phyloP scores from a whole-genome alignment of 2,329 filamentous ascomycete genomes.

The Ophiognomonia clavigignenti-juglandacearum region DNA sequence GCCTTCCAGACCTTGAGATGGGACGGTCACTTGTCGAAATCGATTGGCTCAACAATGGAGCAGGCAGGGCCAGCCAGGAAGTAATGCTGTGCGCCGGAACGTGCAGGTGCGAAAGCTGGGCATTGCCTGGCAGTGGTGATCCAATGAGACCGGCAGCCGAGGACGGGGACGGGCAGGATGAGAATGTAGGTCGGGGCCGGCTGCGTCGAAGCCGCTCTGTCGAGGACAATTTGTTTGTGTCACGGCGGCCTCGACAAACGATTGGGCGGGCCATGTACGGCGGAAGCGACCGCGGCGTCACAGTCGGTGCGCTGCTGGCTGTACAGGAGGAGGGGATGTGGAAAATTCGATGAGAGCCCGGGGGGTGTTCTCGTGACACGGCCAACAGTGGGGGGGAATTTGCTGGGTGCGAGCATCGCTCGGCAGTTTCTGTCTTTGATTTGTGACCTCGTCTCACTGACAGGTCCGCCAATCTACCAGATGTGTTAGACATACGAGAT shows the following conservation, averaged over 20 bases:
- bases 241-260: slow-evolving; percentile 1
- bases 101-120: slow-evolving; percentile 7
- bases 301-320: background rate
- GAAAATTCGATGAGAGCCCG: background rate
- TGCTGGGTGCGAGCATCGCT: background rate
- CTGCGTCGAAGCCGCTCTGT: slow-evolving; percentile 4
- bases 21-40: slow-evolving; percentile 23
- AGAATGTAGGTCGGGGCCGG: background rate
- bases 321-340: background rate
- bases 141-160: slow-evolving; percentile 8
- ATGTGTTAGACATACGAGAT: slow-evolving; percentile 13
- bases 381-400: background rate
- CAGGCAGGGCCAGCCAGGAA: slow-evolving; percentile 10
- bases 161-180: slow-evolving; percentile 8
- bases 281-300: slow-evolving; percentile 11
- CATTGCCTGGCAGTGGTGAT: background rate
- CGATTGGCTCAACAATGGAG: slow-evolving; percentile 21
- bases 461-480: background rate
- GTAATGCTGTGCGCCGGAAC: slow-evolving; percentile 7
- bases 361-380: slow-evolving; percentile 2
- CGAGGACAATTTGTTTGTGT: slow-evolving; percentile 11
- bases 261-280: slow-evolving; percentile 6
- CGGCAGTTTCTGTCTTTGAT: slow-evolving; percentile 3
- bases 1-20: background rate
- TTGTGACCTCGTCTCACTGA: background rate